Evolutionary conservation across 2,329 filamentous ascomycete genomes (phyloP).

Genomic region (Didymella exigua): DNA sequence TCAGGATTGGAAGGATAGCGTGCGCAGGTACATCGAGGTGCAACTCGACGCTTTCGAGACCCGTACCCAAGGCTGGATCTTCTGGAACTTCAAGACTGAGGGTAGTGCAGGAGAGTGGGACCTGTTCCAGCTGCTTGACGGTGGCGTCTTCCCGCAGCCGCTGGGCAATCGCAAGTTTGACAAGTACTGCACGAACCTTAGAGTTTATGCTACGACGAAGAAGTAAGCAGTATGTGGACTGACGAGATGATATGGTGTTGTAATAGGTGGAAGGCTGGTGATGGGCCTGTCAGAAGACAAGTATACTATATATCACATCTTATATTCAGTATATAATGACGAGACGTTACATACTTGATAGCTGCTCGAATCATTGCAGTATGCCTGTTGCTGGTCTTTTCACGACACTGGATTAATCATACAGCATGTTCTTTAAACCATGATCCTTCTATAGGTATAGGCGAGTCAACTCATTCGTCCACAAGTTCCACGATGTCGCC

Average conservation of each 20-base stretch:
- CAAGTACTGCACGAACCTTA: slow-evolving; percentile 35
- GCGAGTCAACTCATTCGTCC: slow-evolving; percentile 28
- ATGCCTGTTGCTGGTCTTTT: too few relatives aligned
- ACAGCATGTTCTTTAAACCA: too few relatives aligned
- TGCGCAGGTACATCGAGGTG: slow-evolving; percentile 59
- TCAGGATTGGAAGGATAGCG: slow-evolving; percentile 52
- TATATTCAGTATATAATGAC: background rate
- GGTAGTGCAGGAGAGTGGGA: slow-evolving; percentile 58
- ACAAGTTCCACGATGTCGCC: slow-evolving; percentile 49
- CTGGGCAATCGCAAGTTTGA: slow-evolving; percentile 35
- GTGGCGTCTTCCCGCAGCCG: slow-evolving; percentile 57
- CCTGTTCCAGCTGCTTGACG: slow-evolving; percentile 55
- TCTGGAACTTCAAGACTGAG: slow-evolving; percentile 66
- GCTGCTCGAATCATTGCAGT: background rate
- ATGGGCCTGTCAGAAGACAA: too few relatives aligned
- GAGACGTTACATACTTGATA: background rate
- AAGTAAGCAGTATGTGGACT: background rate
- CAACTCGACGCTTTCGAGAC: slow-evolving; percentile 61
- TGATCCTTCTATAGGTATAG: too few relatives aligned
- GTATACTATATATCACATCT: background rate
- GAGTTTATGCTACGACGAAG: background rate
- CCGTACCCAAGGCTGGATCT: slow-evolving; percentile 59
- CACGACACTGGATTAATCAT: too few relatives aligned
- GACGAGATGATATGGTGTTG: background rate
- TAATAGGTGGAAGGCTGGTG: background rate